A percentile compares a stretch with the other conserved stretches of the same genome.
These are phyloP conservation scores for Fusarium ambrosium DNA, from an alignment of 2,329 filamentous ascomycete genomes.

Conservation along the genomic window DNA sequence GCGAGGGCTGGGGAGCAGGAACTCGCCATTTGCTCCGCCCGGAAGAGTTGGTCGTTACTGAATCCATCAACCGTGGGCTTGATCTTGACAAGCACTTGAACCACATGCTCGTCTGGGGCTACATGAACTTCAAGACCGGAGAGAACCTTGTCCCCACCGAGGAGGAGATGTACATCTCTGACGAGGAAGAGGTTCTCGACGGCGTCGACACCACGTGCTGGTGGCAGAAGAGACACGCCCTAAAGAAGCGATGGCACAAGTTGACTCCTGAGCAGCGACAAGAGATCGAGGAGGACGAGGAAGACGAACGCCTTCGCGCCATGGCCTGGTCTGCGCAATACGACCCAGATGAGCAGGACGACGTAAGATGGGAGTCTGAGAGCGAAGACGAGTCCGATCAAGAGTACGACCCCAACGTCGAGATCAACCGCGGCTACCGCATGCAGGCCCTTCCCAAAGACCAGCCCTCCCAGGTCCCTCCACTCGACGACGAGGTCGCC, in stretches of 20 bases:
- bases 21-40: constrained; percentile 63
- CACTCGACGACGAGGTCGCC: constrained; percentile 7
- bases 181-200: constrained; percentile 56
- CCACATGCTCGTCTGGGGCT: constrained; percentile 74
- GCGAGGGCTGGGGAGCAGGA: constrained; percentile 69
- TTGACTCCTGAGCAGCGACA: constrained; percentile 55
- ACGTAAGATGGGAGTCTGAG: constrained; percentile 26
- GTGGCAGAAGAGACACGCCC: constrained; percentile 60
- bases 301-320: constrained; percentile 52
- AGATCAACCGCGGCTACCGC: constrained; percentile 37
- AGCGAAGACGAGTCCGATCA: constrained; percentile 29
- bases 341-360: constrained; percentile 33
- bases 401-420: constrained; percentile 34
- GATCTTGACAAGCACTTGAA: constrained; percentile 66
- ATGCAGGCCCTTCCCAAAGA: constrained; percentile 22
- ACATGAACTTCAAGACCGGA: constrained; percentile 66
- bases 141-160: constrained; percentile 64
- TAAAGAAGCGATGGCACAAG: constrained; percentile 59
- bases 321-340: constrained; percentile 49
- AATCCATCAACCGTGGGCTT: constrained; percentile 66
- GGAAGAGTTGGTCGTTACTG: constrained; percentile 71
- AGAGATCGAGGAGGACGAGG: constrained; percentile 54
- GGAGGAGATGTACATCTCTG: constrained; percentile 66
- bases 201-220: constrained; percentile 53
- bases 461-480: not conserved